Percentiles rank a stretch among this genome's conserved stretches.
phyloP scores from a whole-genome alignment of 106 monocot species.

The Dioscorea dumetorum region DNA sequence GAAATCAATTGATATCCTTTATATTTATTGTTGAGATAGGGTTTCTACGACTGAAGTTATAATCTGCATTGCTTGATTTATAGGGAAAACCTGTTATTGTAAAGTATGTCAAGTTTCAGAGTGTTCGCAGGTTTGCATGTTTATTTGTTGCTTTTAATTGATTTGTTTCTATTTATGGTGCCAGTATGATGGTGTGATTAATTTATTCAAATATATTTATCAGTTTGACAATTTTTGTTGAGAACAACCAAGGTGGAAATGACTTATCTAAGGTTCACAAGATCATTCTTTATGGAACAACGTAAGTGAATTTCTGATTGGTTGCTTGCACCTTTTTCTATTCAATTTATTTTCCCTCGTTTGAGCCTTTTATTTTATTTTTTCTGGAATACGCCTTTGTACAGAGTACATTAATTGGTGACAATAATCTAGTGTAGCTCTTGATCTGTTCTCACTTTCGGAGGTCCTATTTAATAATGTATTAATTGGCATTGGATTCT shows the following conservation, averaged over 20 bases:
- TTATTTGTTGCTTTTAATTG: neutral
- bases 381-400: too few species aligned
- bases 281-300: conserved; percentile 72
- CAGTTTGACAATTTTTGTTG: conserved; percentile 96
- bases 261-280: conserved; percentile 75
- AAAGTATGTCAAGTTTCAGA: conserved; percentile 99
- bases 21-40: neutral
- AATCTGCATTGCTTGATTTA: conserved; percentile 1
- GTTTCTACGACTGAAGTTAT: neutral
- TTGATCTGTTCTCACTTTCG: too few species aligned
- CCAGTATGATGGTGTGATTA: too few species aligned
- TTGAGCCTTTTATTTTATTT: neutral
- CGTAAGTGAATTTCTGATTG: conserved; percentile 36
- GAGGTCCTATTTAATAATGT: too few species aligned
- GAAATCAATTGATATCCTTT: neutral
- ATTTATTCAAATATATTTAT: neutral
- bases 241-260: conserved; percentile 80
- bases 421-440: too few species aligned
- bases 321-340: too few species aligned
- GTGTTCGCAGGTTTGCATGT: conserved; percentile 72
- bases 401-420: too few species aligned
- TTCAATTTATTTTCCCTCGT: neutral
- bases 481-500: too few species aligned
- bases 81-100: conserved; percentile 66
- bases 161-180: neutral